Conservation (phyloP, 371 early-diverging fungal species). For the Rhizopus delemar region DNA sequence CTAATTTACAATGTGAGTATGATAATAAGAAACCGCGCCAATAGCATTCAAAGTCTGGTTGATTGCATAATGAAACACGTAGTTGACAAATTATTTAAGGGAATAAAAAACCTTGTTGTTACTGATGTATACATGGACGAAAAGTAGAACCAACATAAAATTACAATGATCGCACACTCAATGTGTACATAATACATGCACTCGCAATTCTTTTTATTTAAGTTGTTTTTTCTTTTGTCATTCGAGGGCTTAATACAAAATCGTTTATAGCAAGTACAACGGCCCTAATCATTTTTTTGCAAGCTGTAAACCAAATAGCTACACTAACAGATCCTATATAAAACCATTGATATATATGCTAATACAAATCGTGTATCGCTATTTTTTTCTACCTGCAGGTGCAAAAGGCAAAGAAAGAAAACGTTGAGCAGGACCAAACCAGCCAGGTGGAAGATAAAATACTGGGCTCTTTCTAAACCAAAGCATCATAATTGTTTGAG, state of each 20-base stretch:
- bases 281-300: slow-evolving; percentile 57
- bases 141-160: too few relatives aligned
- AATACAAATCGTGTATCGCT: not conserved
- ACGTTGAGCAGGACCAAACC: slow-evolving; percentile 81
- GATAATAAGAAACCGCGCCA: too few relatives aligned
- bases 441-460: slow-evolving; percentile 80
- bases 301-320: slow-evolving; percentile 72
- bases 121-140: too few relatives aligned
- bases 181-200: not conserved
- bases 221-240: slow-evolving; percentile 21
- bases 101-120: not conserved
- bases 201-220: not conserved
- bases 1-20: too few relatives aligned
- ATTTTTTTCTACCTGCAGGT: slow-evolving; percentile 60
- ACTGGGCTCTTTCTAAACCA: slow-evolving; percentile 74
- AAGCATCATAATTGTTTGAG: slow-evolving; percentile 67
- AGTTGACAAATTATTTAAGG: too few relatives aligned
- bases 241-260: slow-evolving; percentile 27
- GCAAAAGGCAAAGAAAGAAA: slow-evolving; percentile 79
- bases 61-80: too few relatives aligned
- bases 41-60: too few relatives aligned
- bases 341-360: not conserved
- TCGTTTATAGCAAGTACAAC: slow-evolving; percentile 38
- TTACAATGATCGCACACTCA: not conserved
- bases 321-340: slow-evolving; percentile 70